Percentiles rank a stretch among this genome's conserved stretches.
phyloP scores from a whole-genome alignment of 371 early-diverging fungal species.

The Batrachochytrium dendrobatidis region DNA sequence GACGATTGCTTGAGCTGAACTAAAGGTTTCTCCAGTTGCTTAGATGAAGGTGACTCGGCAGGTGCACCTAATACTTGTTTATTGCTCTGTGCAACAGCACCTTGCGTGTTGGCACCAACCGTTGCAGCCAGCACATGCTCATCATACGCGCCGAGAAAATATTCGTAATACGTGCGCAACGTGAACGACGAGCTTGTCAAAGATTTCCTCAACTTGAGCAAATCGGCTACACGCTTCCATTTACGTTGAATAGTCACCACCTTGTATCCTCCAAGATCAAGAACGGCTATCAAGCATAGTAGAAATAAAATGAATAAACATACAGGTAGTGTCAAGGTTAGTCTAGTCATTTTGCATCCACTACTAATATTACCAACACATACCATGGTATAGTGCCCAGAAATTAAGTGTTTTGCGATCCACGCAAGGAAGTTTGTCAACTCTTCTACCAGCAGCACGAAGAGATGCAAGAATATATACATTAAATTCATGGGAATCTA shows the following conservation, averaged over 20 bases:
- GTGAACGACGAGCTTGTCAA: neutral
- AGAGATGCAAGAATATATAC: neutral
- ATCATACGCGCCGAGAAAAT: neutral
- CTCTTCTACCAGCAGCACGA: neutral
- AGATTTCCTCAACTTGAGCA: neutral
- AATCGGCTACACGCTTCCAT: neutral
- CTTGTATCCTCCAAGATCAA: neutral
- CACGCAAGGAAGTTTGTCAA: neutral
- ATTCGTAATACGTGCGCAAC: neutral
- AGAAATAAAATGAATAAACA: neutral
- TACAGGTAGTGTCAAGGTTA: too few relatives aligned
- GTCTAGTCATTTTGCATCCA: neutral
- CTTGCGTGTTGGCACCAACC: too few relatives aligned
- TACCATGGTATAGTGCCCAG: conserved; percentile 4
- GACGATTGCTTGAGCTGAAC: neutral
- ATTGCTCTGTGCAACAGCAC: too few relatives aligned
- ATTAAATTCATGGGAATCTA: neutral
- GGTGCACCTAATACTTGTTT: too few relatives aligned
- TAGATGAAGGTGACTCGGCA: too few relatives aligned
- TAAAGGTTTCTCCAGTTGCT: too few relatives aligned
- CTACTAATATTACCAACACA: too few relatives aligned
- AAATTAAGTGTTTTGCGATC: neutral
- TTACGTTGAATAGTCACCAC: neutral
- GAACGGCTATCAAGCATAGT: neutral
- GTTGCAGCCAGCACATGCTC: too few relatives aligned